Conservation (phyloP, 305 asterid genomes). For the Fraxinus baroniana region DNA sequence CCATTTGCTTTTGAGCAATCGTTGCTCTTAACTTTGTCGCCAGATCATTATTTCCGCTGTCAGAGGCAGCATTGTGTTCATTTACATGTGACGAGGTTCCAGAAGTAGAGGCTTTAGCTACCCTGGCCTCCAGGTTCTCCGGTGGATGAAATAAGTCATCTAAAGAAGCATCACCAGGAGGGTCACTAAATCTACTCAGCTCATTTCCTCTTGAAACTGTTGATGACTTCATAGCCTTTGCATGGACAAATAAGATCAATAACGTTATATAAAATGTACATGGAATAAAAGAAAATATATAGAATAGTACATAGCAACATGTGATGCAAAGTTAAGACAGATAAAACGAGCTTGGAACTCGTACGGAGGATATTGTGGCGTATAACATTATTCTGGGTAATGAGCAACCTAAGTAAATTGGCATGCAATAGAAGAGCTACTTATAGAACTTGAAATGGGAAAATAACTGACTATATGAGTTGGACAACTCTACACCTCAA, state of each 20-base stretch:
- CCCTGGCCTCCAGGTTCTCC: conserved; percentile 53
- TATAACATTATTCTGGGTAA: not conserved
- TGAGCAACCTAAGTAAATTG: conserved; percentile 12
- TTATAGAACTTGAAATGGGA: not conserved
- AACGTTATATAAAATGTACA: conserved; percentile 8
- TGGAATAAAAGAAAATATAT: conserved; percentile 9
- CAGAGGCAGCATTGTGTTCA: conserved; percentile 49
- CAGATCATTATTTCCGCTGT: conserved; percentile 74
- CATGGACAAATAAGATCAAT: conserved; percentile 24
- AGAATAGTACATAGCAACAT: not conserved
- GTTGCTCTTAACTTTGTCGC: conserved; percentile 94
- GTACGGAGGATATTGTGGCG: not conserved
- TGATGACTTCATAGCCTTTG: conserved; percentile 65
- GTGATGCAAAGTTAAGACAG: not conserved
- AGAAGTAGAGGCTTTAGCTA: conserved; percentile 78
- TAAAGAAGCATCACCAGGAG: conserved; percentile 93
- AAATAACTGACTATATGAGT: not conserved
- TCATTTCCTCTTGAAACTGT: conserved; percentile 55
- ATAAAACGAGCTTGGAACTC: conserved; percentile 3
- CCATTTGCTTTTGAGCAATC: conserved; percentile 90
- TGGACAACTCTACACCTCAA: not conserved
- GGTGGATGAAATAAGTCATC: conserved; percentile 92
- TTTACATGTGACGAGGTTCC: conserved; percentile 64
- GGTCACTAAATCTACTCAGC: conserved; percentile 89
- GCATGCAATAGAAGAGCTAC: conserved; percentile 6